Evolutionary conservation across 805 yeast species (phyloP), one percentile per base, ranked within the genome.

Genomic region (Groenewaldozyma salmanticensis): DNA sequence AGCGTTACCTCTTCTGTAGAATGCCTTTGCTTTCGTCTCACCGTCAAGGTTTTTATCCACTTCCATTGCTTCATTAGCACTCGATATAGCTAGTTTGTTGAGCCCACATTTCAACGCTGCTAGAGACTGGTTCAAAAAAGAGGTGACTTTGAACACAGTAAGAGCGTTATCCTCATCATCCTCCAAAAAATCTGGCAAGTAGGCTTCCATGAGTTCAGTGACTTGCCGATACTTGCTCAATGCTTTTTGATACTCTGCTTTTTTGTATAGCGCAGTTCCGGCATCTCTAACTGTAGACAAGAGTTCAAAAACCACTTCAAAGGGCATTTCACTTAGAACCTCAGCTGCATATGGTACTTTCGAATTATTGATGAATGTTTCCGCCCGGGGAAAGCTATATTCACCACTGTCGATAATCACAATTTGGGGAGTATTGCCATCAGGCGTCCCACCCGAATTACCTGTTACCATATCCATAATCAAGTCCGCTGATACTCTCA

Each of bases 1-100:
- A 1, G 92, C 95, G 55, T 72, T 65, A 29, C 94, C 96, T 60
- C 90, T 78, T 59, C 97, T 79, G 67, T 79, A 88, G 34, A 75
- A 65, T 0, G 96, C 96, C 66, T 88, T 88, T 15, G 94, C 85
- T 58, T 13, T 31, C 13, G 18, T 7, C 9, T 7, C 34, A 31
- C 16, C 18, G 34, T 6, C n/a, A 6, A n/a, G 7, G 34, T 75
- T 64, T 18, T 50, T 59, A 29, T 74, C 80, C 20, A 70, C 72
- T 39, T 74, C 81, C 31, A 84, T 64, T 1, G 84, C 95, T 21
- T 75, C 75, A 1, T 77, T 66, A 2, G 94, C 71, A 4, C 81
- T 75, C 20, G 65, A 61, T 37, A 83, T 60, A 0, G 78, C 76
- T 24, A 68, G 74, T 44, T 65, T 66, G 41, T 73, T 72, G 37